Evolutionary conservation across 176 grass and related monocot species (phyloP).

Genomic region (Eremochloa ophiuroides): DNA sequence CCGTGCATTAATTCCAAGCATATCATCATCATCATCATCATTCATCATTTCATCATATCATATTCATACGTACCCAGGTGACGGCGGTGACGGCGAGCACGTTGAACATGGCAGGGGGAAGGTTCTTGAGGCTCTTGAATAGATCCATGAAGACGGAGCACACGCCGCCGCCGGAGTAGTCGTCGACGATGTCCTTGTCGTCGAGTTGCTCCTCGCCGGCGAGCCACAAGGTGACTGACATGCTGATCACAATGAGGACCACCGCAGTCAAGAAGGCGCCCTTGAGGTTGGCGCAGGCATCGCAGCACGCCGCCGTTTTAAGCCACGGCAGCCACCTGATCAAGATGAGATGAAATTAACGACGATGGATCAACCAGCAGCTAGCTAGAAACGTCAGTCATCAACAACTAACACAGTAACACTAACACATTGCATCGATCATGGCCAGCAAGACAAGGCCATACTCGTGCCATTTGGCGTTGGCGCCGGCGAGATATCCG

Average conservation of each 20-base stretch:
- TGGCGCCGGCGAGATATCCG: constrained; percentile 65
- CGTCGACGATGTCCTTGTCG: not conserved
- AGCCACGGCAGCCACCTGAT: constrained; percentile 47
- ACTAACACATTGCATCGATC: too few relatives aligned
- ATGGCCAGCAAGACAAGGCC: too few relatives aligned
- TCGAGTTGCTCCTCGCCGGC: constrained; percentile 35
- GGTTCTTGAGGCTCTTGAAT: constrained; percentile 55
- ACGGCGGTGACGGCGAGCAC: constrained; percentile 68
- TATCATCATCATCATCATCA: too few relatives aligned
- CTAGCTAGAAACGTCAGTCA: too few relatives aligned
- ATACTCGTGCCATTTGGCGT: constrained; percentile 44
- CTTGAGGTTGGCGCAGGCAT: too few relatives aligned
- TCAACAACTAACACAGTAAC: too few relatives aligned
- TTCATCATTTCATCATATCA: too few relatives aligned
- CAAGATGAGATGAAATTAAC: too few relatives aligned
- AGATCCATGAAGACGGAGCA: constrained; percentile 36
- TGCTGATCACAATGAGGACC: constrained; percentile 35
- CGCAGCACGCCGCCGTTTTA: constrained; percentile 30
- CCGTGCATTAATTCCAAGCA: too few relatives aligned
- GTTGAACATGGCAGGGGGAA: constrained; percentile 65
- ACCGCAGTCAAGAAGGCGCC: too few relatives aligned
- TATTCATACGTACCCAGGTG: constrained; percentile 57
- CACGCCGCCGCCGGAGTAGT: not conserved
- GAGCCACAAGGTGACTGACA: constrained; percentile 29
- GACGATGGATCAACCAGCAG: not conserved